A percentile compares a stretch with the other conserved stretches of the same genome.
Evolutionary conservation across 2,329 filamentous ascomycete genomes (phyloP).

Genomic region (Cordyceps pruinosa): DNA sequence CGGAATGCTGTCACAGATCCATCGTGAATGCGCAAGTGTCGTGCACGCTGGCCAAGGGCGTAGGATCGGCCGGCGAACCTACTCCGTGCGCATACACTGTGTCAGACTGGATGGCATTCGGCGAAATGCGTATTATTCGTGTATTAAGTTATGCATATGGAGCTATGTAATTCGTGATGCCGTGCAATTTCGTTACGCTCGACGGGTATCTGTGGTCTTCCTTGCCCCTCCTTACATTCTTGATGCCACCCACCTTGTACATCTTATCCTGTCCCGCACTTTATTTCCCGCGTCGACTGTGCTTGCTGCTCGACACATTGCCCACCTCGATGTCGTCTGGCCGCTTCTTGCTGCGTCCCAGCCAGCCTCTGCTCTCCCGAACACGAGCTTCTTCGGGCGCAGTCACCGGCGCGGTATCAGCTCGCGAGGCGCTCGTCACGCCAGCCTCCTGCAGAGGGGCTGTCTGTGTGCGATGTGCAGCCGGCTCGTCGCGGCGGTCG

Average conservation of each 20-base stretch:
- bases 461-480: slow-evolving; percentile 22
- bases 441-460: slow-evolving; percentile 6
- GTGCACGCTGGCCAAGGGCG: neutral
- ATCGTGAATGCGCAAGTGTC: slow-evolving; percentile 2
- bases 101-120: neutral
- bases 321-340: slow-evolving; percentile 27
- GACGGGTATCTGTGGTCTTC: neutral
- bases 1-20: slow-evolving; percentile 1
- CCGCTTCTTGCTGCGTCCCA: slow-evolving; percentile 22
- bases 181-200: slow-evolving; percentile 2
- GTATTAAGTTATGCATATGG: neutral
- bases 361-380: slow-evolving; percentile 21
- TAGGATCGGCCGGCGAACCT: neutral
- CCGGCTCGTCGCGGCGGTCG: slow-evolving; percentile 16
- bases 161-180: slow-evolving; percentile 2
- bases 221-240: neutral
- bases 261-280: neutral
- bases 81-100: neutral
- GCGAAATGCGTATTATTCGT: neutral
- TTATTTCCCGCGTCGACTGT: slow-evolving; percentile 13
- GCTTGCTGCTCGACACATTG: slow-evolving; percentile 2
- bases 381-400: slow-evolving; percentile 18
- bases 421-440: neutral
- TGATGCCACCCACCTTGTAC: neutral
- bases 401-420: neutral